Base-by-base conservation (phyloP, 192 early-diverging fungal species). In the Phlyctochytrium arcticum region DNA sequence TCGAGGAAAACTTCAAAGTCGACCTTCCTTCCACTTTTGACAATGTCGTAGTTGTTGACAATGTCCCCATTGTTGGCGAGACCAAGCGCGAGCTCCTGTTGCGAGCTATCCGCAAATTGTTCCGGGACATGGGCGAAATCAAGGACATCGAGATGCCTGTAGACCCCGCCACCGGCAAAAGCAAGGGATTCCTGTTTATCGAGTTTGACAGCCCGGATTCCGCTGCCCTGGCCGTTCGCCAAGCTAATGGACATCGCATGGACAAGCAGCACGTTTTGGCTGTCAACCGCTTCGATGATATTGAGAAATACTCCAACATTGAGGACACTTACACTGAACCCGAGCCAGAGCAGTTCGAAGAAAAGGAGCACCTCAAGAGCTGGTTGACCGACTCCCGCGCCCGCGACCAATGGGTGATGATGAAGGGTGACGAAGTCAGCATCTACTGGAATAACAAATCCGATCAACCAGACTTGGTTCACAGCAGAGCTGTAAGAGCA, bases 171-270 rank as follows among this genome's bases (percentile, higher is more conserved):
- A 82, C 82, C 23, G 90, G 87, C 59, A 86, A 87, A 74, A 74
- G 85, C 70, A 96, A 95, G 72, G 96, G 95, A 30, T 96, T 87
- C 80, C 76, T 93, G 61, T 99, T 99, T 68, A 80, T 99, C 57
- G 92, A 97, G 73, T 95, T 93, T 65, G 89, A 91, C 73, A 90
- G 88, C 36, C 72, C 87, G 4, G 91, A 92, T 68, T 80, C 90
- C 64, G 96, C 96, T 32, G 71, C 79, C 27, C 68, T 83, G 29
- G 91, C 89, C 3, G 84, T 97, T 65, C 88, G 87, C 68, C 70
- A 79, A 32, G 78, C 83, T 21, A 86, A 96, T 74, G 87, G 89
- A 31, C 83, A 80, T 76, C 85, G 81, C 71, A 75, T 99, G 65
- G 91, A 91, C 81, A 90, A 87, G 77, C 68, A 72, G 32, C 93